Evolutionary conservation across 2,329 filamentous ascomycete species (phyloP).

Genomic region (Pseudocercospora musae): DNA sequence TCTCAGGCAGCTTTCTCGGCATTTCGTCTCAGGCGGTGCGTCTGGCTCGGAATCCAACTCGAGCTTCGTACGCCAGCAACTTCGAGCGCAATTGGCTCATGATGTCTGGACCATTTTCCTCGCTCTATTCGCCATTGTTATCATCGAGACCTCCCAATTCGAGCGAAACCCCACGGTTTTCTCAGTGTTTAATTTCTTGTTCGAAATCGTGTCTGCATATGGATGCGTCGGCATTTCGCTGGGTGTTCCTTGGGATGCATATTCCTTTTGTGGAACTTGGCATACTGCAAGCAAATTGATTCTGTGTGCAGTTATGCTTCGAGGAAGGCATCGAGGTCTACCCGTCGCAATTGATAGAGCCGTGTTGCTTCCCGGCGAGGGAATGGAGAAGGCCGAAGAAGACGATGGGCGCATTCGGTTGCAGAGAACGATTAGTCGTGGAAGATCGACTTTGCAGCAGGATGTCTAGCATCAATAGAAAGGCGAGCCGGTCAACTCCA

Average conservation of each 20-base stretch:
- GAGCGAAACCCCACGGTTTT: slow-evolving; percentile 36
- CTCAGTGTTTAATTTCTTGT: slow-evolving; percentile 46
- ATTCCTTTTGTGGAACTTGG: slow-evolving; percentile 50
- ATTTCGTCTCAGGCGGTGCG: slow-evolving; percentile 13
- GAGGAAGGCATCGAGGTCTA: slow-evolving; percentile 54
- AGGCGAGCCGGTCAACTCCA: too few relatives aligned
- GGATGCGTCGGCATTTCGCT: slow-evolving; percentile 47
- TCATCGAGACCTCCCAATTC: slow-evolving; percentile 42
- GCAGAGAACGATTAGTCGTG: slow-evolving; percentile 21
- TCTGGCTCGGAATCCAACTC: slow-evolving; percentile 28
- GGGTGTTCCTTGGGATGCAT: slow-evolving; percentile 44
- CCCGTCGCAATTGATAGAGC: slow-evolving; percentile 54
- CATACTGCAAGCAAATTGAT: slow-evolving; percentile 51
- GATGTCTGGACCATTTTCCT: slow-evolving; percentile 47
- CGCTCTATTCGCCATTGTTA: slow-evolving; percentile 46
- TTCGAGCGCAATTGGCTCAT: slow-evolving; percentile 47
- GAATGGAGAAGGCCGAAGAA: slow-evolving; percentile 34
- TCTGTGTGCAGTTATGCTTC: slow-evolving; percentile 54
- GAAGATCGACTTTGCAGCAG: not conserved
- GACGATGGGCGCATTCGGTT: slow-evolving; percentile 34
- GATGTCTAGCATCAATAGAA: not conserved
- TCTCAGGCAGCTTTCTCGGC: slow-evolving; percentile 13
- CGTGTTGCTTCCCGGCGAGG: slow-evolving; percentile 39
- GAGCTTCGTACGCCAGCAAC: slow-evolving; percentile 42
- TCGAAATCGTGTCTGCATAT: slow-evolving; percentile 44